Evolutionary conservation across 805 yeast genomes (phyloP), one percentile per base, ranked within the genome.

Genomic region (Spathaspora gorwiae): DNA sequence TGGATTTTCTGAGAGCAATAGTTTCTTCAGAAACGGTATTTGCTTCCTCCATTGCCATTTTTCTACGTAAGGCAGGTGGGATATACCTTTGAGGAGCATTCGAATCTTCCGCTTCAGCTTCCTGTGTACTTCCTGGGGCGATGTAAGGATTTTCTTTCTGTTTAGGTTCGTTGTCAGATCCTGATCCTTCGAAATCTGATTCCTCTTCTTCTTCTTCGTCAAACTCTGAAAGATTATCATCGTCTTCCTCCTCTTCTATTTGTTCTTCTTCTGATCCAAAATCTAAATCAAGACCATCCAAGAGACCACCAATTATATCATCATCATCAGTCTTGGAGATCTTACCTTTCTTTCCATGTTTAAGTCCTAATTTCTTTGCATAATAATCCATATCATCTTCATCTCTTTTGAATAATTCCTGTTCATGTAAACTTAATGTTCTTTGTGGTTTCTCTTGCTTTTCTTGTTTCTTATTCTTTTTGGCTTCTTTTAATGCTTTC

Each of bases 51-150:
- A 75, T 49, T 0, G 73, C 74, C 59, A 70, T 55, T 54, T 73
- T 75, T 38, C 79, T 74, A 47, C 98, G 76, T 46, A 86, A 62
- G 0, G 96, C 90, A 0, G 98, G 99, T 1, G 99, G 98, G 12
- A 92, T 68, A 59, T 94, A 92, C 49, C 78, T 61, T 13, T 51
- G 72, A 1, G 72, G 68, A 0, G 62, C 44, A 13, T 38, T 38
- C 3, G 32, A 43, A 9, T 24, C 37, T 5, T 46, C 47, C 8
- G 46, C 26, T 9, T 29, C 32, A 9, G 3, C 6, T 29, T 29
- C 32, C 12, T 29, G 32, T 3, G 32, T 11, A 29, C 12, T 29
- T 6, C 47, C 68, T 9, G 89, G 87, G 0, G 90, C 86, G 35
- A 81, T 77, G 56, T 83, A 87, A 5, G 95, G 95, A 53, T 88